phyloP scores from a whole-genome alignment of 768 basidiomycete species.

The Boletus speciosus region DNA sequence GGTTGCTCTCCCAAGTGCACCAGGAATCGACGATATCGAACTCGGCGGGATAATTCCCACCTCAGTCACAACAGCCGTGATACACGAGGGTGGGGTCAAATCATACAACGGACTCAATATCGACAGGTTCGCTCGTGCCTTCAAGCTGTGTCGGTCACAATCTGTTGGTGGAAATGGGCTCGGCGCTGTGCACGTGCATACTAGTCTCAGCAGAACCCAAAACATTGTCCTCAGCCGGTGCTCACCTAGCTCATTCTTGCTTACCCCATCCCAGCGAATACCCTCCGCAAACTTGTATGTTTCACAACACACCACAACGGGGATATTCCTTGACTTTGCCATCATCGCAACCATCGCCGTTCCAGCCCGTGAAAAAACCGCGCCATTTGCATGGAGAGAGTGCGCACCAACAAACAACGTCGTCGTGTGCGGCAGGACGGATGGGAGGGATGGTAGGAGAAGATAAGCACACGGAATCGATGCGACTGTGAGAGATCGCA shows the following conservation, averaged over 20 bases:
- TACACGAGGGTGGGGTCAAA: constrained; percentile 84
- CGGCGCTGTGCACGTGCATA: constrained; percentile 23
- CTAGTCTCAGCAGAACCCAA: constrained; percentile 1
- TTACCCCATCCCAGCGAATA: constrained; percentile 90
- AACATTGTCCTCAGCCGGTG: neutral
- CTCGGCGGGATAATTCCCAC: constrained; percentile 93
- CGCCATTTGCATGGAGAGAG: constrained; percentile 91
- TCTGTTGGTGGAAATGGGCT: constrained; percentile 20
- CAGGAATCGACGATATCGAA: constrained; percentile 80
- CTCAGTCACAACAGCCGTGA: constrained; percentile 96
- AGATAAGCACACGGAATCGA: constrained; percentile 86
- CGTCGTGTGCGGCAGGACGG: constrained; percentile 75
- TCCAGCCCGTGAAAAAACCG: constrained; percentile 90
- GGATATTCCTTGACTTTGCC: constrained; percentile 82
- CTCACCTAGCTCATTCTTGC: constrained; percentile 92
- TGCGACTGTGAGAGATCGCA: constrained; percentile 64
- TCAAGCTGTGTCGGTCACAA: constrained; percentile 15
- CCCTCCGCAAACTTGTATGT: constrained; percentile 98
- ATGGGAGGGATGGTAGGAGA: constrained; percentile 80
- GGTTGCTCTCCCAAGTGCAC: constrained; percentile 46
- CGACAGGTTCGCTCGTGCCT: constrained; percentile 55
- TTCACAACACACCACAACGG: constrained; percentile 95
- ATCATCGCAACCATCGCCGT: constrained; percentile 97
- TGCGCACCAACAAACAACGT: constrained; percentile 91
- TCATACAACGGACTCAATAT: constrained; percentile 90